Percentiles rank a stretch among this genome's conserved stretches.
phyloP scores from a whole-genome alignment of 1,284 basidiomycete genomes.

The Sporisorium sorghi region DNA sequence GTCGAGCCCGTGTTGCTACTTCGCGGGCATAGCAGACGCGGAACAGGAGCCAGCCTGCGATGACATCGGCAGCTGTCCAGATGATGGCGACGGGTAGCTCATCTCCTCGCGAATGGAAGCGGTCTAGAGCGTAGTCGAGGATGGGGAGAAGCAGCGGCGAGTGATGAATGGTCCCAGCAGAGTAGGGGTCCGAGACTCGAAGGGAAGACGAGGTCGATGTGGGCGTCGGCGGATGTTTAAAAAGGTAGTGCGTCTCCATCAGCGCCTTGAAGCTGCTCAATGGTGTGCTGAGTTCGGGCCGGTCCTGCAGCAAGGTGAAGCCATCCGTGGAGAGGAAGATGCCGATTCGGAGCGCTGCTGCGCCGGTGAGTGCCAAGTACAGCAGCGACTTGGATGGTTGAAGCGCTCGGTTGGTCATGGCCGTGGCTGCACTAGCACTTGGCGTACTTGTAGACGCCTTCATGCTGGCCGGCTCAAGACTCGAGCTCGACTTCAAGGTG shows the following conservation, averaged over 20 bases:
- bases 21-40: slow-evolving; percentile 38
- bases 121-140: slow-evolving; percentile 65
- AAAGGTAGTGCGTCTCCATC: slow-evolving; percentile 69
- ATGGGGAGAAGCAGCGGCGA: slow-evolving; percentile 81
- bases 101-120: slow-evolving; percentile 61
- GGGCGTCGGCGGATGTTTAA: slow-evolving; percentile 25
- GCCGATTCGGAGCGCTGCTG: slow-evolving; percentile 61
- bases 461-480: background rate
- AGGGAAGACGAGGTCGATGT: slow-evolving; percentile 12
- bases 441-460: slow-evolving; percentile 10
- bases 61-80: slow-evolving; percentile 79
- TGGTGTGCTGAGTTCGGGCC: slow-evolving; percentile 83
- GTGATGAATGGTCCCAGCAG: slow-evolving; percentile 71
- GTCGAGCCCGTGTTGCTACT: slow-evolving; percentile 21
- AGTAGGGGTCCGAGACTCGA: slow-evolving; percentile 26
- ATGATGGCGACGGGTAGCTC: slow-evolving; percentile 73
- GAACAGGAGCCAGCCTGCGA: slow-evolving; percentile 69
- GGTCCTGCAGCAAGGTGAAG: slow-evolving; percentile 67
- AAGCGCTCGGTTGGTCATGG: slow-evolving; percentile 18
- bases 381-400: slow-evolving; percentile 26
- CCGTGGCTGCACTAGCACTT: slow-evolving; percentile 28
- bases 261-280: slow-evolving; percentile 78
- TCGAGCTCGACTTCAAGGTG: background rate
- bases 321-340: slow-evolving; percentile 67
- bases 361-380: slow-evolving; percentile 19